Percentiles rank a stretch among this genome's conserved stretches.
phyloP scores from a whole-genome alignment of 768 basidiomycete genomes.

The Suillus tomentosus region DNA sequence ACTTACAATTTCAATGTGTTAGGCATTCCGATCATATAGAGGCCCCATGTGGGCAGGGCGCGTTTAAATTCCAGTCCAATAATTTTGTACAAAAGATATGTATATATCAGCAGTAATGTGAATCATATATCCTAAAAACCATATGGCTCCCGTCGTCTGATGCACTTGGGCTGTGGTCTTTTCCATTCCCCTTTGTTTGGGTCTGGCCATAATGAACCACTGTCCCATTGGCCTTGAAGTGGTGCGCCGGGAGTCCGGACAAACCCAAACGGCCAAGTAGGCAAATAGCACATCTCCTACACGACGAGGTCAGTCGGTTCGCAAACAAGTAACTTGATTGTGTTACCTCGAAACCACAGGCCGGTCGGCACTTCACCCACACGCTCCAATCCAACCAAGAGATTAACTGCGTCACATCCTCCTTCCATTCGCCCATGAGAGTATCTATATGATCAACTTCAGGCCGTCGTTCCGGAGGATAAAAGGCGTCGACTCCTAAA shows the following conservation, averaged over 20 bases:
- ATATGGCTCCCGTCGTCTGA: constrained; percentile 19
- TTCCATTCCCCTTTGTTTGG: constrained; percentile 22
- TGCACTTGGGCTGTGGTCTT: constrained; percentile 27
- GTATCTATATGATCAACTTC: constrained; percentile 4
- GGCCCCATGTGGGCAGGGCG: too few relatives aligned
- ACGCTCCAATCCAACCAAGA: constrained; percentile 25
- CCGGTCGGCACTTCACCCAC: constrained; percentile 24
- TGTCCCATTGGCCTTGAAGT: background rate
- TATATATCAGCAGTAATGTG: background rate
- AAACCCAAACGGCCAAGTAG: constrained; percentile 25
- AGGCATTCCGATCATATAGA: background rate
- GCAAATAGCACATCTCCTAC: constrained; percentile 30
- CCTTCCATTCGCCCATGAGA: constrained; percentile 15
- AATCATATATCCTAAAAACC: background rate
- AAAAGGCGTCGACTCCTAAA: constrained; percentile 9
- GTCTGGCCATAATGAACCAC: background rate
- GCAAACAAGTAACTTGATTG: background rate
- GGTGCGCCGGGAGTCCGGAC: background rate
- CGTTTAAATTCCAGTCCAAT: background rate
- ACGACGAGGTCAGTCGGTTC: background rate
- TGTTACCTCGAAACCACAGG: constrained; percentile 16
- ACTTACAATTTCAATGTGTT: too few relatives aligned
- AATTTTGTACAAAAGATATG: background rate
- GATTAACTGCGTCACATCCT: constrained; percentile 17
- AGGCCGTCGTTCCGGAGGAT: background rate